Evolutionary conservation across 768 basidiomycete genomes (phyloP).

Genomic region (Chiua virens): DNA sequence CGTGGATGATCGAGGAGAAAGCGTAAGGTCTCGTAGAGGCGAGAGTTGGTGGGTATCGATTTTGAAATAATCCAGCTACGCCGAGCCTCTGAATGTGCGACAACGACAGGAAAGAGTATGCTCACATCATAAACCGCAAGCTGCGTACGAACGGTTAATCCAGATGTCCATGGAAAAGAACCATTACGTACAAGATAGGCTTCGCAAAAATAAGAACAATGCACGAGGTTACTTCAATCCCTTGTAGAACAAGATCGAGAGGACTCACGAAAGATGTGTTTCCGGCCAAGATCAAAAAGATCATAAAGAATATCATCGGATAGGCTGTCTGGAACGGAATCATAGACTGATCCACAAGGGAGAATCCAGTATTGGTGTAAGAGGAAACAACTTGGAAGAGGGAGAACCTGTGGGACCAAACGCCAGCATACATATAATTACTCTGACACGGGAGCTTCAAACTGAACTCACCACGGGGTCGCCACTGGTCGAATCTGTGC

Average conservation of each 20-base stretch:
- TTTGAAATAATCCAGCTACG: slow-evolving; percentile 74
- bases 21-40: slow-evolving; percentile 73
- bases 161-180: not conserved
- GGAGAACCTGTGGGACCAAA: slow-evolving; percentile 60
- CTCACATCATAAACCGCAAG: slow-evolving; percentile 81
- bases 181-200: slow-evolving; percentile 78
- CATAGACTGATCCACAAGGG: slow-evolving; percentile 88
- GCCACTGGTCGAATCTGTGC: slow-evolving; percentile 53
- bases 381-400: slow-evolving; percentile 83
- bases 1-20: slow-evolving; percentile 96
- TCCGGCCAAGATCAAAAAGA: slow-evolving; percentile 81
- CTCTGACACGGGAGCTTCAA: not conserved
- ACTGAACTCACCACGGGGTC: slow-evolving; percentile 58
- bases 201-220: slow-evolving; percentile 27
- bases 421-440: not conserved
- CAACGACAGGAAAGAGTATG: not conserved
- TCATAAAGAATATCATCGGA: slow-evolving; percentile 71
- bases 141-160: slow-evolving; percentile 35
- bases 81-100: slow-evolving; percentile 2
- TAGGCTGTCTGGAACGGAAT: slow-evolving; percentile 87
- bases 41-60: slow-evolving; percentile 55
- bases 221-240: not conserved
- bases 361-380: slow-evolving; percentile 87
- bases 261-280: slow-evolving; percentile 89
- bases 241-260: not conserved